Conservation (phyloP, 495 filamentous ascomycete genomes). For the Penicillium lividum region DNA sequence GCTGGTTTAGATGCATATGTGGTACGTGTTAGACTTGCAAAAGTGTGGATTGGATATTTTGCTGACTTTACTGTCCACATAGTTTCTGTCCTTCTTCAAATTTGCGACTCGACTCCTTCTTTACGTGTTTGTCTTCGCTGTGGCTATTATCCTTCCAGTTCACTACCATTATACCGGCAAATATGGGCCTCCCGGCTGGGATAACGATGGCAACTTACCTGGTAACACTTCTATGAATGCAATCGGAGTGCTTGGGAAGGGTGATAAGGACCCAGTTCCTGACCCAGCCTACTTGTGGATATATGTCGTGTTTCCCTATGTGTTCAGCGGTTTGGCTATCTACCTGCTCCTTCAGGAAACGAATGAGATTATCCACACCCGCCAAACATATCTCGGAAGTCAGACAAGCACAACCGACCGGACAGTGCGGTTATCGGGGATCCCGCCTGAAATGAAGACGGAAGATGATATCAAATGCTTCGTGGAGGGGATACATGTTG, state of each 20-base stretch:
- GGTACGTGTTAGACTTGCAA: constrained; percentile 47
- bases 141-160: constrained; percentile 79
- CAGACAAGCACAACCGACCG: constrained; percentile 93
- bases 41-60: background rate
- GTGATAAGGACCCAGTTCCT: constrained; percentile 31
- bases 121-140: constrained; percentile 75
- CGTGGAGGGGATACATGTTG: constrained; percentile 83
- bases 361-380: constrained; percentile 73
- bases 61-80: constrained; percentile 1
- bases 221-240: constrained; percentile 16
- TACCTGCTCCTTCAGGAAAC: constrained; percentile 83
- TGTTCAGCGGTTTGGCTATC: constrained; percentile 81
- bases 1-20: constrained; percentile 96
- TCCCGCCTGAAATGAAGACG: constrained; percentile 75
- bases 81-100: constrained; percentile 94
- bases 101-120: constrained; percentile 84
- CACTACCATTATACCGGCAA: constrained; percentile 68
- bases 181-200: constrained; percentile 43
- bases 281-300: constrained; percentile 78
- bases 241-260: constrained; percentile 20
- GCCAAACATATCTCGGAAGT: constrained; percentile 89
- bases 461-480: constrained; percentile 85
- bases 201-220: constrained; percentile 24
- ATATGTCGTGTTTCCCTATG: constrained; percentile 85
- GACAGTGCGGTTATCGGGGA: constrained; percentile 87